A percentile compares a stretch with the other conserved stretches of the same genome.
These are phyloP conservation scores for Trametes polyzona DNA, from an alignment of 1,284 basidiomycete species.

Conservation along the genomic window DNA sequence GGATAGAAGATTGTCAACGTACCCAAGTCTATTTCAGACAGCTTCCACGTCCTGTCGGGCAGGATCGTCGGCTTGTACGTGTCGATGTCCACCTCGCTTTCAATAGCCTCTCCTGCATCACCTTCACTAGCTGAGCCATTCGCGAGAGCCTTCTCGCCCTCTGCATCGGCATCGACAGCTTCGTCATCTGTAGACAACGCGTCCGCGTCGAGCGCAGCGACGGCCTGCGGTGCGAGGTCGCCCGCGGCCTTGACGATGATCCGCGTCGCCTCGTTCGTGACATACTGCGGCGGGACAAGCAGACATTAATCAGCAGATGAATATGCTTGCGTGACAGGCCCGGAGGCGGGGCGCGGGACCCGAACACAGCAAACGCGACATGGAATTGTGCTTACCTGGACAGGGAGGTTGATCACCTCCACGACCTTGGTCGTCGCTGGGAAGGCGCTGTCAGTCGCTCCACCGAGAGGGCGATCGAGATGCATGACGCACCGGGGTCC, in stretches of 20 bases:
- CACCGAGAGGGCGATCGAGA: too few relatives aligned
- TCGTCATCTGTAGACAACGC: neutral
- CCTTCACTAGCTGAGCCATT: slow-evolving; percentile 6
- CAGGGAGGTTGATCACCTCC: slow-evolving; percentile 48
- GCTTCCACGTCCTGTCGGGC: slow-evolving; percentile 35
- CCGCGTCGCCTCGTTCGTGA: slow-evolving; percentile 53
- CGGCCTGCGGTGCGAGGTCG: slow-evolving; percentile 36
- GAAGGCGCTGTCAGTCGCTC: neutral
- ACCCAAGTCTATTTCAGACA: slow-evolving; percentile 42
- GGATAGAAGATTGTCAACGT: neutral
- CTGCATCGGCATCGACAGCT: slow-evolving; percentile 1
- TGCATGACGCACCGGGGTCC: slow-evolving; percentile 33
- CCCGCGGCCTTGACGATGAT: slow-evolving; percentile 54
- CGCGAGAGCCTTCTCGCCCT: slow-evolving; percentile 15
- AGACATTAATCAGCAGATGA: neutral
- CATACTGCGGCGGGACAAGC: slow-evolving; percentile 47
- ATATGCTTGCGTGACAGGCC: too few relatives aligned
- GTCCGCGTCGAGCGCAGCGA: slow-evolving; percentile 14
- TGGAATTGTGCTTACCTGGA: slow-evolving; percentile 35
- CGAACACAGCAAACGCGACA: too few relatives aligned
- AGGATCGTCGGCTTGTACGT: slow-evolving; percentile 38
- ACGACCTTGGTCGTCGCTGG: slow-evolving; percentile 45
- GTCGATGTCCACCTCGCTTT: slow-evolving; percentile 29
- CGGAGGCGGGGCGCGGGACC: too few relatives aligned
- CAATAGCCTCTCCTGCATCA: neutral